Conservation (phyloP, 129 eudicot species). For the Scalesia atractyloides region DNA sequence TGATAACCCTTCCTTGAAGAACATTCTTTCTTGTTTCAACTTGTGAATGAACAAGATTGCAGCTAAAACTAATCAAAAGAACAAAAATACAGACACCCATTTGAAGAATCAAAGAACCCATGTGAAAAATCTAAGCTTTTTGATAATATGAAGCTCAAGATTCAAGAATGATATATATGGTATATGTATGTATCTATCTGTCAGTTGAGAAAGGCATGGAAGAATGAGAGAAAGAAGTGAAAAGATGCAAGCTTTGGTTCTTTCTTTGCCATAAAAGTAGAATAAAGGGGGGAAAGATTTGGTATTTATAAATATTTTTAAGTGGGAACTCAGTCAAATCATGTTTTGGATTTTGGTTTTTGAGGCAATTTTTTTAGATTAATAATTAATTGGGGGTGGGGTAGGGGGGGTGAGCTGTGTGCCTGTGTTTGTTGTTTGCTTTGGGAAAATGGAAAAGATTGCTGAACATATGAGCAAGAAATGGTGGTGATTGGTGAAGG, state of each 20-base stretch:
- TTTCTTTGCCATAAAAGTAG: constrained; percentile 26
- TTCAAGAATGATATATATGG: constrained; percentile 28
- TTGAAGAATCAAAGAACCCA: constrained; percentile 50
- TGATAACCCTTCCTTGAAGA: constrained; percentile 44
- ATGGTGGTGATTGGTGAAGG: constrained; percentile 32
- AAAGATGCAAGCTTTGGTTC: constrained; percentile 12
- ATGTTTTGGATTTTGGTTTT: constrained; percentile 33
- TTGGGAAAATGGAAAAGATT: constrained; percentile 47
- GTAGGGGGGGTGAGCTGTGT: constrained; percentile 29
- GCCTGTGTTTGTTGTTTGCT: constrained; percentile 48
- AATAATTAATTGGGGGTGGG: constrained; percentile 16
- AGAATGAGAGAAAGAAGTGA: constrained; percentile 20
- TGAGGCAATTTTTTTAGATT: constrained; percentile 11
- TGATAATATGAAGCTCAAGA: background rate
- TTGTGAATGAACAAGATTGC: constrained; percentile 40
- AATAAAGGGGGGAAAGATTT: constrained; percentile 17
- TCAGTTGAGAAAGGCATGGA: constrained; percentile 26
- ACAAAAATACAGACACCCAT: constrained; percentile 48
- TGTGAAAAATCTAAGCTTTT: constrained; percentile 22
- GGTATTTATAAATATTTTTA: constrained; percentile 17
- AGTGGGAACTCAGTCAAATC: constrained; percentile 29
- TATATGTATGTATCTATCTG: constrained; percentile 19
- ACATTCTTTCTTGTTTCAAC: constrained; percentile 23
- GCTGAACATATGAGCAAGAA: constrained; percentile 36
- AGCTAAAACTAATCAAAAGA: constrained; percentile 41